These are phyloP conservation scores for Apiotrichum montevideense DNA, from an alignment of 1,284 basidiomycete genomes.

Conservation along the genomic window DNA sequence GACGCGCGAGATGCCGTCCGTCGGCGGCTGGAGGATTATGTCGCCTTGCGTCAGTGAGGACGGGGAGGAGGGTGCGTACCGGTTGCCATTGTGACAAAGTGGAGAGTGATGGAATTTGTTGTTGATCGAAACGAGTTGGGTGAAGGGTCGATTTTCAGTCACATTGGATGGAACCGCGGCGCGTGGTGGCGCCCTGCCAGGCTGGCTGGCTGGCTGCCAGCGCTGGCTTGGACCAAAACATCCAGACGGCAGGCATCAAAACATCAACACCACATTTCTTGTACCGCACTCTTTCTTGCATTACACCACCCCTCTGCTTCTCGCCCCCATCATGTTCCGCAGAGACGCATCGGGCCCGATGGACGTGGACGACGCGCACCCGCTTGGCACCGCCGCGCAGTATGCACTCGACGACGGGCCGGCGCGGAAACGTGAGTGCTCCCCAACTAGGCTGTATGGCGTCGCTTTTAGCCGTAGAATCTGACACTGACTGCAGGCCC, in stretches of 20 bases:
- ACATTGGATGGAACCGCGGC: too few relatives aligned
- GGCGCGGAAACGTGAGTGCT: slow-evolving; percentile 37
- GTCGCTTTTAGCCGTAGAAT: neutral
- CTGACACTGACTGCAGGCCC: slow-evolving; percentile 20
- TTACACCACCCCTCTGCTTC: too few relatives aligned
- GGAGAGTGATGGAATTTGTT: neutral
- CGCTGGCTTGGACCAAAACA: too few relatives aligned
- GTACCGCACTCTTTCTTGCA: neutral
- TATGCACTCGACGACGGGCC: slow-evolving; percentile 30
- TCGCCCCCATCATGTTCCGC: slow-evolving; percentile 7
- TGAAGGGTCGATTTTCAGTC: neutral
- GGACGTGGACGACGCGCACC: slow-evolving; percentile 34
- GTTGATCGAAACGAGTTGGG: neutral
- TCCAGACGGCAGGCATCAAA: too few relatives aligned
- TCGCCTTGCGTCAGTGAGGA: slow-evolving; percentile 24
- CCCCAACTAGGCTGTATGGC: neutral
- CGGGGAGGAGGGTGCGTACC: neutral
- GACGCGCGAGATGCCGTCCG: slow-evolving; percentile 75
- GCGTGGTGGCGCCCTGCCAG: too few relatives aligned
- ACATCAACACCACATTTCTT: too few relatives aligned
- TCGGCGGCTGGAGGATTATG: slow-evolving; percentile 55
- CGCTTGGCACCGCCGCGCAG: slow-evolving; percentile 24
- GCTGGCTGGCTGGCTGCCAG: too few relatives aligned
- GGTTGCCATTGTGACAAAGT: neutral
- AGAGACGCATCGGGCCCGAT: slow-evolving; percentile 37